Evolutionary conservation across 495 filamentous ascomycete genomes (phyloP).

Genomic region (Halenospora varia): DNA sequence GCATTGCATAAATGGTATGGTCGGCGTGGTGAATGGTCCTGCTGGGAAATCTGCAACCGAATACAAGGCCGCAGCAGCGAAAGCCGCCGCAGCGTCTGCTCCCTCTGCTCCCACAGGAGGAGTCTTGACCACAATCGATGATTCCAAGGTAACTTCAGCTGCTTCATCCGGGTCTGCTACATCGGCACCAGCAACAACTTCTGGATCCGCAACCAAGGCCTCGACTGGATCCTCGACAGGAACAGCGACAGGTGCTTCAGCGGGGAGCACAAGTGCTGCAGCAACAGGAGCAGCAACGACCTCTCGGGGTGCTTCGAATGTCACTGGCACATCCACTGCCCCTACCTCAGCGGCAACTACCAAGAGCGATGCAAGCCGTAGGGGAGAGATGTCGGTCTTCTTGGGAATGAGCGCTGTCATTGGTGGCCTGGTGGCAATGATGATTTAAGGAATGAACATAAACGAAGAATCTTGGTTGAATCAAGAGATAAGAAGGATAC

Average conservation of each 20-base stretch:
- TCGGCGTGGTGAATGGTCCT: slow-evolving; percentile 41
- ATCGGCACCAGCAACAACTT: background rate
- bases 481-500: background rate
- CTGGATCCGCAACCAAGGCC: too few relatives aligned
- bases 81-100: background rate
- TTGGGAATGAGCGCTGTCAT: slow-evolving; percentile 10
- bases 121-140: slow-evolving; percentile 1
- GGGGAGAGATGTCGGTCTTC: background rate
- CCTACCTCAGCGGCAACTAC: background rate
- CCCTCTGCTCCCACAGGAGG: slow-evolving; percentile 4
- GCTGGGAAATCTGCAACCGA: slow-evolving; percentile 7
- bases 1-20: slow-evolving; percentile 45
- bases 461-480: background rate
- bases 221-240: too few relatives aligned
- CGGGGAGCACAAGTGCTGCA: background rate
- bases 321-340: background rate
- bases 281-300: background rate
- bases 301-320: background rate
- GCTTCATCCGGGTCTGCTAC: background rate
- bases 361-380: background rate
- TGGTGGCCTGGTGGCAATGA: slow-evolving; percentile 15
- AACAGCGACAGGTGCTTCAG: too few relatives aligned
- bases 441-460: slow-evolving; percentile 5
- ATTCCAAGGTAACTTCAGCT: background rate
- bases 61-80: slow-evolving; percentile 4